Evolutionary conservation across 1,284 basidiomycete genomes (phyloP).

Genomic region (Ceratobasidium papillatum): DNA sequence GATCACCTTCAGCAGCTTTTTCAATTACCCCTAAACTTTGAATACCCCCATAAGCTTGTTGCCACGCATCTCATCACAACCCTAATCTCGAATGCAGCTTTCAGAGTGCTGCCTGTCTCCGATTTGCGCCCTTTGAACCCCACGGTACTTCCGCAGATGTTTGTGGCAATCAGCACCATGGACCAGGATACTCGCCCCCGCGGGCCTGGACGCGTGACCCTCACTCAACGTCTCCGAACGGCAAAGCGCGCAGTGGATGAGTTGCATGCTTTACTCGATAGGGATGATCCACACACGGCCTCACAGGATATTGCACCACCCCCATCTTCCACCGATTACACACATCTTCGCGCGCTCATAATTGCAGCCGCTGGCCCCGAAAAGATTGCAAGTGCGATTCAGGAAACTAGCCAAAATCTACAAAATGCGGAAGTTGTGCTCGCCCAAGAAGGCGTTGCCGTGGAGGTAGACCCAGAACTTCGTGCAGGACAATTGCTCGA

Average conservation of each 20-base stretch:
- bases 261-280: slow-evolving; percentile 33
- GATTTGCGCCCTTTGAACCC: slow-evolving; percentile 32
- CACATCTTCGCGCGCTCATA: slow-evolving; percentile 25
- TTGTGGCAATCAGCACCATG: slow-evolving; percentile 36
- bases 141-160: slow-evolving; percentile 38
- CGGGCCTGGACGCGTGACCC: slow-evolving; percentile 32
- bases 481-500: slow-evolving; percentile 16
- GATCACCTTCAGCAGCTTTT: slow-evolving; percentile 36
- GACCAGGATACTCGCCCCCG: slow-evolving; percentile 36
- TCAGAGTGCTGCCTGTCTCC: slow-evolving; percentile 22
- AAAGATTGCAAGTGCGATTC: slow-evolving; percentile 6
- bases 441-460: slow-evolving; percentile 22
- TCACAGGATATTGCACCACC: slow-evolving; percentile 15
- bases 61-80: slow-evolving; percentile 38
- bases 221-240: slow-evolving; percentile 39
- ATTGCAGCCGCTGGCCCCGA: slow-evolving; percentile 18
- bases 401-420: slow-evolving; percentile 36
- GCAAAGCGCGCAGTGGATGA: slow-evolving; percentile 38
- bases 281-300: slow-evolving; percentile 23
- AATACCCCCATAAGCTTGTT: slow-evolving; percentile 36
- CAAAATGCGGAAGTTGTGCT: slow-evolving; percentile 30
- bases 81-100: slow-evolving; percentile 32
- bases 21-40: slow-evolving; percentile 40
- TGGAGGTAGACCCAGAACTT: slow-evolving; percentile 33
- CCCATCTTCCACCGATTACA: slow-evolving; percentile 30